Evolutionary conservation across 2,329 filamentous ascomycete genomes (phyloP), one percentile per base, ranked within the genome.

Genomic region (Cladosporium sphaerospermum): DNA sequence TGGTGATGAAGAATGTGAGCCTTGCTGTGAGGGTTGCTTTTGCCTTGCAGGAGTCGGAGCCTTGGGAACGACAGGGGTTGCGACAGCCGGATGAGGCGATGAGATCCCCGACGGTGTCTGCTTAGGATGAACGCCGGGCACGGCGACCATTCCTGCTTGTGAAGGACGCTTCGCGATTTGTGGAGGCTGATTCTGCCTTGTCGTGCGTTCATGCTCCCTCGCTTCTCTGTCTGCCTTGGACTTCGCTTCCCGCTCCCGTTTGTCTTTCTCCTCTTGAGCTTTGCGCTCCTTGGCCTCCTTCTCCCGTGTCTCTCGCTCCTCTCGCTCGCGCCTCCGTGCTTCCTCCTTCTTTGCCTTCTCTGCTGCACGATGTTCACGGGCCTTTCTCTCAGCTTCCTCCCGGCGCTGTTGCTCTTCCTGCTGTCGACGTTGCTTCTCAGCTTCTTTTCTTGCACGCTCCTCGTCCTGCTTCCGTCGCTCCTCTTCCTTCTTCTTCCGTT

Each of bases 391-490:
- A 55, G 82, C 78, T 67, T 96, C 91, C 28, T 86, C 86, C 64
- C 95, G 88, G 60, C 85, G 83, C 62, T 95, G 89, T 59, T 88
- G 84, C 68, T 95, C 89, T 65, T 96, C 90, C 64, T 89, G 85
- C 52, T 86, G 75, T 45, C 88, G 83, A 57, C 84, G 85, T 67
- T 85, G 81, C 65, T 86, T 88, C 63, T 97, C 92, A 3, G 86
- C 85, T 67, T 97, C 92, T 69, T 90, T 96, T 53, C 84, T 82
- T 54, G 85, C 75, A 48, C 85, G 85, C 62, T 96, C 91, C 64
- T 96, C 92, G 64, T 97, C 93, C 59, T 89, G 89, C 28, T 88
- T 87, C 69, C 88, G 95, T 69, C 85, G 89, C 70, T 95, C 89
- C 3, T 88, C 87, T 66, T 99, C 93, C 64, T 86, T 89, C 73